A percentile compares a stretch with the other conserved stretches of the same genome.
These are phyloP conservation scores for Taphrina wiesneri DNA, from an alignment of 1,139 yeast species.

Conservation along the genomic window DNA sequence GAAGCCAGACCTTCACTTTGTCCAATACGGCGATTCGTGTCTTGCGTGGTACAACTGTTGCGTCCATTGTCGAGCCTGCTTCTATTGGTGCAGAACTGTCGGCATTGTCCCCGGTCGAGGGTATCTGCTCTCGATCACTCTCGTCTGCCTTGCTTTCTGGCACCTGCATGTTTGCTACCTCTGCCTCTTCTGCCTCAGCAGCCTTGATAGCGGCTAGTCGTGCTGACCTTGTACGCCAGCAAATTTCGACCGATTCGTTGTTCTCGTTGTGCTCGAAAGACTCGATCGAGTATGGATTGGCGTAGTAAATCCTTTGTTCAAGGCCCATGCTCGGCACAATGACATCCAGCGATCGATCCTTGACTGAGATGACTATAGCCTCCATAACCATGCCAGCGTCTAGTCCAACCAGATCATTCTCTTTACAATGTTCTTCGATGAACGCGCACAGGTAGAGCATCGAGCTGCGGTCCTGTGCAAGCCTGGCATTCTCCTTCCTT, in stretches of 20 bases:
- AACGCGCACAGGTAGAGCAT: constrained; percentile 83
- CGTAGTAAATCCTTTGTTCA: constrained; percentile 96
- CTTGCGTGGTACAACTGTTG: not conserved
- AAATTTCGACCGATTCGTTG: constrained; percentile 7
- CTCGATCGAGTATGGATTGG: constrained; percentile 52
- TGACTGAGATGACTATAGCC: constrained; percentile 93
- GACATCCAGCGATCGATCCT: constrained; percentile 94
- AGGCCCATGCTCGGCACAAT: constrained; percentile 92
- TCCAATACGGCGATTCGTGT: constrained; percentile 13
- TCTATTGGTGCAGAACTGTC: not conserved
- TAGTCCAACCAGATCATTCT: constrained; percentile 72
- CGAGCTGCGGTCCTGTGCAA: constrained; percentile 91
- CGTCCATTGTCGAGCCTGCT: not conserved
- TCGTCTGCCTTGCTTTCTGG: not conserved
- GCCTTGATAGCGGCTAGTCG: constrained; percentile 15
- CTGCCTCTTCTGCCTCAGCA: constrained; percentile 2
- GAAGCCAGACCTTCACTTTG: constrained; percentile 22
- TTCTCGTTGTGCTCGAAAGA: constrained; percentile 18
- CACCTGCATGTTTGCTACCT: not conserved
- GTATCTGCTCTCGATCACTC: not conserved
- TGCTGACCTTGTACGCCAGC: constrained; percentile 20
- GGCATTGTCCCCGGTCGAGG: not conserved
- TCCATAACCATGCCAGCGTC: constrained; percentile 66
- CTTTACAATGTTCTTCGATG: constrained; percentile 49
- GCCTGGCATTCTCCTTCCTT: constrained; percentile 89